Base-by-base conservation (phyloP, 805 yeast species). In the Kodamaea kaohsiungensis region DNA sequence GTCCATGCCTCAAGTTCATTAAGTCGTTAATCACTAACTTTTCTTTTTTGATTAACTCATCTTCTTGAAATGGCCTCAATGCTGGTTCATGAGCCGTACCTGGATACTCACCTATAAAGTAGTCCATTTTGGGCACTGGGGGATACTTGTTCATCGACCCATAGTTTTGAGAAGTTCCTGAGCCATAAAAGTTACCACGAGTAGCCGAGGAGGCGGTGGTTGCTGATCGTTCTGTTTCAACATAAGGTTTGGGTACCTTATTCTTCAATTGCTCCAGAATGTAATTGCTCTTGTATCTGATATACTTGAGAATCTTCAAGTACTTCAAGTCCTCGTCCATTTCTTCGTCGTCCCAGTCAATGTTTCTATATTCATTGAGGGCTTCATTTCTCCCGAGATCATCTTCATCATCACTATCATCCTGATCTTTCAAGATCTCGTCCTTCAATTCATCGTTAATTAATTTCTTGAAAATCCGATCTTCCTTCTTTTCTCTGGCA, bases 321-420 rank as follows among this genome's bases (percentile, higher is more conserved):
- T 72, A 76, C 56, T 76, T 76, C 63, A 75, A 69, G 57, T 76
- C 80, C 58, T 76, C 80, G 56, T 75, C 79, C 78, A 76, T 67
- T 18, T 73, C 75, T 57, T 76, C 80, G 54, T 76, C 79, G 55
- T 76, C 80, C 80, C 80, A 76, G 59, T 76, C 80, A 6, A 75
- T 74, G n/a, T 65, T 72, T 16, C 58, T 59, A 13, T 65, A 56
- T 6, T 45, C 40, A 15, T 48, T 51, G 37, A 18, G 45, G 17
- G 51, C 19, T 13, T 62, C 64, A 15, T 63, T 65, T 15, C 64
- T 72, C 8, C 66, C 71, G 35, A 65, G 66, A 6, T 70, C 71
- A 13, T 66, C 69, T 22, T 67, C 75, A n/a, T 61, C 58, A 12
- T 60, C 65, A 33, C 62, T 59, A 1, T 61, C 61, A 17, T 65